Conservation (phyloP, 2,329 filamentous ascomycete genomes). For the Curvularia verruculosa region DNA sequence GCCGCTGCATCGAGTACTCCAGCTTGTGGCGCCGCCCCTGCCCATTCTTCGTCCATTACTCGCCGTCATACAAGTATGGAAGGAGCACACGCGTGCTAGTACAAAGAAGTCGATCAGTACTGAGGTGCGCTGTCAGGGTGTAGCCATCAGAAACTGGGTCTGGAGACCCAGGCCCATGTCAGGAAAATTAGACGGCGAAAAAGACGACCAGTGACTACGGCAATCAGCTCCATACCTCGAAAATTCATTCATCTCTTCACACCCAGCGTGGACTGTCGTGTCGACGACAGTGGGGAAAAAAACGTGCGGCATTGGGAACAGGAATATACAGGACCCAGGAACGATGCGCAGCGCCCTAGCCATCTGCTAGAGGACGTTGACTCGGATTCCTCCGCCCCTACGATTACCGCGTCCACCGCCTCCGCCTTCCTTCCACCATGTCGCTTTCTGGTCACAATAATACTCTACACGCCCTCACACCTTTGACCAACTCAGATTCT, state of each 20-base stretch:
- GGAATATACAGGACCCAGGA: conserved; percentile 27
- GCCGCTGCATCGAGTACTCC: conserved; percentile 29
- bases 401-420: conserved; percentile 71
- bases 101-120: conserved; percentile 55
- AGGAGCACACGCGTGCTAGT: conserved; percentile 32
- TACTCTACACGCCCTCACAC: conserved; percentile 64
- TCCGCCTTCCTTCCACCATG: conserved; percentile 61
- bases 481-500: conserved; percentile 69
- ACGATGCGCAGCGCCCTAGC: conserved; percentile 51
- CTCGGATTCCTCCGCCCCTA: conserved; percentile 68
- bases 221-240: conserved; percentile 36
- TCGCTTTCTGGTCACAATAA: conserved; percentile 62
- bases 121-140: conserved; percentile 78
- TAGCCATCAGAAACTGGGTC: conserved; percentile 81
- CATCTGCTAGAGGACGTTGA: conserved; percentile 73
- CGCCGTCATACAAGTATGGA: conserved; percentile 35
- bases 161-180: conserved; percentile 69
- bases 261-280: conserved; percentile 20
- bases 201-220: conserved; percentile 27
- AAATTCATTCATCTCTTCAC: conserved; percentile 29
- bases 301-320: conserved; percentile 22
- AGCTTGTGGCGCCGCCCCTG: conserved; percentile 17
- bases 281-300: conserved; percentile 24
- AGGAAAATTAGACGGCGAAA: conserved; percentile 52
- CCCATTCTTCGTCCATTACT: conserved; percentile 12